Evolutionary conservation across 306 rosid species (phyloP), one percentile per base, ranked within the genome.

Genomic region (Neltuma alba): DNA sequence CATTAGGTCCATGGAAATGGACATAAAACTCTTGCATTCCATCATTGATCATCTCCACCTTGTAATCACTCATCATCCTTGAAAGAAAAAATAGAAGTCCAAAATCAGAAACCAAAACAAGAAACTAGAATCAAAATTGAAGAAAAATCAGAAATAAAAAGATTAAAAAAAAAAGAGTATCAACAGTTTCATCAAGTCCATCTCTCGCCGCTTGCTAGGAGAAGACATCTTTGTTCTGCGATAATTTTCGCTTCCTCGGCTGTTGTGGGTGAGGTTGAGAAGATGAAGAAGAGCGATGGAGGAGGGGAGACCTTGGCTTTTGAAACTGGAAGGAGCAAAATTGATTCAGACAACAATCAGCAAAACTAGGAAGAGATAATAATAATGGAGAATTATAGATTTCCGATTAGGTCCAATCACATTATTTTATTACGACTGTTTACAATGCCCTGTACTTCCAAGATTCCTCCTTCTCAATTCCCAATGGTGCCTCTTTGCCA

Each of bases 51-150:
- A 67, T 86, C 83, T 86, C 89, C 28, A 86, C 89, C 75, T 83
- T 79, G 84, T 86, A 86, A 70, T 86, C 89, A 82, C 89, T 86
- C 89, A 86, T 86, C 89, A 86, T 86, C 86, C 89, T 86, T 2
- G 14, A 21, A 79, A 8, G n/a, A 47, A 54, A 65, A 64, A 44
- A 13, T 3, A 31, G 47, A 60, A 60, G 9, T 14, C 9, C 27
- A 55, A 70, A 44, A 38, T 37, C 30, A 57, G 31, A 58, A 71
- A 27, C 0, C 11, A 34, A 37, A 30, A 3, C 54, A 20, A 42
- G 14, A 55, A 16, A 48, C 70, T n/a, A 40, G 7, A 10, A 74
- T 79, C 65, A 66, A 65, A 73, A 73, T 14, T 28, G 45, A 63
- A 30, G 21, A 66, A 30, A 44, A 74, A 79, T 64, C 47, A n/a